phyloP scores from a whole-genome alignment of 495 filamentous ascomycete species.

The Cercophora samala region DNA sequence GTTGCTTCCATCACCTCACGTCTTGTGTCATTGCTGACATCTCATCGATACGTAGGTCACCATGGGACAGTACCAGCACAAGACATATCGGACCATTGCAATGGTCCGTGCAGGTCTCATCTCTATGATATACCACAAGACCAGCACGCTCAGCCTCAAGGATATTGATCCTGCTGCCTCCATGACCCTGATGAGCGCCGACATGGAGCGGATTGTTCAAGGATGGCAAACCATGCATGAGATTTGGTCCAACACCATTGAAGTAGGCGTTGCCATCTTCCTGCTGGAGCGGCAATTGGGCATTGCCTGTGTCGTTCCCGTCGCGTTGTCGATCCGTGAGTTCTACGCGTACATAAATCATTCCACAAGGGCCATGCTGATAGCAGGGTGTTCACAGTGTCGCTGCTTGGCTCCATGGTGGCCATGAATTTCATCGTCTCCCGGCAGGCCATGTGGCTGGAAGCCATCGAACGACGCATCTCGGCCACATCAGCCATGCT shows the following conservation, averaged over 20 bases:
- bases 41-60: constrained; percentile 34
- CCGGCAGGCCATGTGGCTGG: constrained; percentile 51
- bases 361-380: not conserved
- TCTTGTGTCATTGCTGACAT: not conserved
- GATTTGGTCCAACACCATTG: constrained; percentile 47
- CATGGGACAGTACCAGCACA: constrained; percentile 53
- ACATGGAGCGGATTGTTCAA: constrained; percentile 41
- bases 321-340: constrained; percentile 49
- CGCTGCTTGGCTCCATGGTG: constrained; percentile 28
- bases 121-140: constrained; percentile 56
- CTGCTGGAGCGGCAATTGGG: constrained; percentile 56
- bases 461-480: constrained; percentile 51
- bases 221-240: constrained; percentile 42
- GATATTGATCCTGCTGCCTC: constrained; percentile 51
- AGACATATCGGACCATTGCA: constrained; percentile 57
- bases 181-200: constrained; percentile 60
- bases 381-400: constrained; percentile 16
- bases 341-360: constrained; percentile 4
- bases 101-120: constrained; percentile 59
- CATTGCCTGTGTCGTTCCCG: constrained; percentile 49
- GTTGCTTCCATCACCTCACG: constrained; percentile 1
- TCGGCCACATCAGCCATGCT: constrained; percentile 54
- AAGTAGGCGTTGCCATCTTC: constrained; percentile 56
- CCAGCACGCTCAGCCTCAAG: constrained; percentile 43
- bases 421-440: constrained; percentile 46